These are phyloP conservation scores for Fusarium pseudonygamai DNA, from an alignment of 2,329 filamentous ascomycete genomes.

Conservation along the genomic window DNA sequence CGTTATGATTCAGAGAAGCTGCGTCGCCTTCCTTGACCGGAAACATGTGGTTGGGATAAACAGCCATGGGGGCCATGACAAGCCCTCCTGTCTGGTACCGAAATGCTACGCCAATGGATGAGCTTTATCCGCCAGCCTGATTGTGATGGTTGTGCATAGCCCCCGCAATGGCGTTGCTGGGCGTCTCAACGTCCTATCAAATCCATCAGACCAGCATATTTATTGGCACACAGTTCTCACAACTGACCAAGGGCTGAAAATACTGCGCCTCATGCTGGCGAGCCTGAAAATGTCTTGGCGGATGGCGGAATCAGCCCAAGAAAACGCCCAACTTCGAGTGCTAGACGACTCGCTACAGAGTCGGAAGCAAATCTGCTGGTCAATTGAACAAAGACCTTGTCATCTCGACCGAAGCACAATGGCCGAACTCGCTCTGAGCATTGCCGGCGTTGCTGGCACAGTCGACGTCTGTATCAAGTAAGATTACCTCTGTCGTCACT, in stretches of 20 bases:
- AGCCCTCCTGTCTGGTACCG: not conserved
- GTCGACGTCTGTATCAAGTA: not conserved
- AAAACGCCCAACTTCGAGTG: not conserved
- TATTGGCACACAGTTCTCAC: not conserved
- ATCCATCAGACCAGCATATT: not conserved
- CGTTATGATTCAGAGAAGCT: too few relatives aligned
- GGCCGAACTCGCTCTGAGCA: not conserved
- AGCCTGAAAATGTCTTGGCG: not conserved
- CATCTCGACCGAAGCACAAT: accelerated
- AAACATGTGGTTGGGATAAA: too few relatives aligned
- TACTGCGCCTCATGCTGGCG: too few relatives aligned
- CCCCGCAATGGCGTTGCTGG: not conserved
- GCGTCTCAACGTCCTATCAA: not conserved
- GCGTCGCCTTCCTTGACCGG: too few relatives aligned
- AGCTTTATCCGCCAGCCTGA: not conserved
- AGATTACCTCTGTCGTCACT: not conserved
- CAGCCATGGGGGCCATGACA: not conserved
- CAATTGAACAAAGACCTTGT: not conserved
- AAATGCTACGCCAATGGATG: not conserved
- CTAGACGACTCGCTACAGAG: accelerated
- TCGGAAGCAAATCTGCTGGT: not conserved
- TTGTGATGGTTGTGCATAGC: not conserved
- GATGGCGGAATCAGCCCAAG: not conserved
- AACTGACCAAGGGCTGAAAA: not conserved
- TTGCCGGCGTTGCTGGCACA: not conserved